phyloP scores from a whole-genome alignment of 1,139 yeast genomes.

The Pichia sp. region DNA sequence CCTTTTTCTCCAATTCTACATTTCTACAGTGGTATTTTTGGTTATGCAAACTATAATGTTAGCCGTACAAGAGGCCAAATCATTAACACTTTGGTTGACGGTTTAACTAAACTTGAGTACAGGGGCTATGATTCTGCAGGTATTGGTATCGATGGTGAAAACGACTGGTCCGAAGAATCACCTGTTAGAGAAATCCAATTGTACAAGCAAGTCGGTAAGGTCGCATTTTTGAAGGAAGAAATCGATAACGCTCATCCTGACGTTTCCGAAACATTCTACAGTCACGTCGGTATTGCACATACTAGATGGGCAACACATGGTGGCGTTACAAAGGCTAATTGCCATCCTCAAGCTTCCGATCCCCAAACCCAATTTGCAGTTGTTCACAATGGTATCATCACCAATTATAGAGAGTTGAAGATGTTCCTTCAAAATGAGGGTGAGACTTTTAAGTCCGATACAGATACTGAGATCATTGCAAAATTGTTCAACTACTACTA shows the following conservation, averaged over 20 bases:
- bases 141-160: conserved; percentile 88
- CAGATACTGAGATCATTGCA: conserved; percentile 98
- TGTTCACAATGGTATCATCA: conserved; percentile 97
- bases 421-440: conserved; percentile 78
- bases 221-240: conserved; percentile 66
- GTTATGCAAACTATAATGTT: conserved; percentile 92
- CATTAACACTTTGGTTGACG: conserved; percentile 81
- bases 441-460: conserved; percentile 78
- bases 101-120: conserved; percentile 89
- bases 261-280: conserved; percentile 58
- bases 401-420: conserved; percentile 87
- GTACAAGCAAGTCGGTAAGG: conserved; percentile 89
- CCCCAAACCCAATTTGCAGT: conserved; percentile 74
- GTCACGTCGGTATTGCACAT: conserved; percentile 96
- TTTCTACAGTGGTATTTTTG: conserved; percentile 78
- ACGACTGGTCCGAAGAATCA: conserved; percentile 39
- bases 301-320: conserved; percentile 99
- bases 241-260: conserved; percentile 51
- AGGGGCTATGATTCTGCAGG: conserved; percentile 99
- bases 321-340: conserved; percentile 75
- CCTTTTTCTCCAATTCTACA: too few relatives aligned
- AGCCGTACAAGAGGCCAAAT: conserved; percentile 91
- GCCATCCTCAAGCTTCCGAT: conserved; percentile 96
- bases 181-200: conserved; percentile 40
- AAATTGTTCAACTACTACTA: conserved; percentile 88